Evolutionary conservation across 2,329 filamentous ascomycete species (phyloP).

Genomic region (Pseudocercospora fuligena): DNA sequence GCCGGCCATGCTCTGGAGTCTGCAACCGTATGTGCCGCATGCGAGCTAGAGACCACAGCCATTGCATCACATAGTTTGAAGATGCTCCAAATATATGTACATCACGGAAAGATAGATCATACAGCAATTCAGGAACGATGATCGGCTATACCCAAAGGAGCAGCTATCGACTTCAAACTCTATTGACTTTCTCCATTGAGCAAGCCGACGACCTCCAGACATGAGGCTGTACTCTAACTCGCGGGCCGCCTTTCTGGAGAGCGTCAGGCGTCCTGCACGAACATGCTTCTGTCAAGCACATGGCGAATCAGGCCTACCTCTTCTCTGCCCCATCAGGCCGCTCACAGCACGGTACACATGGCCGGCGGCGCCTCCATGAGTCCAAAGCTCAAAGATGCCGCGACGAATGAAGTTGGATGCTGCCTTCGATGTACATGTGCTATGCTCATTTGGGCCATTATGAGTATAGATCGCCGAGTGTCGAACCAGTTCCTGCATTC

Average conservation of each 20-base stretch:
- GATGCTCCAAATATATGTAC: background rate
- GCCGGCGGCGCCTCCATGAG: background rate
- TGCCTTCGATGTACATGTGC: too few species aligned
- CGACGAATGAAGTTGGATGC: background rate
- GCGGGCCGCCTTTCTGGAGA: background rate
- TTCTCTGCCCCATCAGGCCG: background rate
- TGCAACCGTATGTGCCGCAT: too few species aligned
- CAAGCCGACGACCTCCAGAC: background rate
- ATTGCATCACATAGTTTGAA: background rate
- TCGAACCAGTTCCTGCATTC: constrained; percentile 1
- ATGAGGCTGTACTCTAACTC: background rate
- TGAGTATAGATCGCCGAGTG: background rate
- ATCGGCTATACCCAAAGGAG: background rate
- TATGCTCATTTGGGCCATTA: background rate
- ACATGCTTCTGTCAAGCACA: background rate
- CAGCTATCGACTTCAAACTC: background rate
- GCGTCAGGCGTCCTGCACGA: background rate
- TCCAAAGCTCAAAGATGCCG: background rate
- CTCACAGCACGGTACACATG: background rate
- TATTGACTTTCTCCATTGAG: background rate
- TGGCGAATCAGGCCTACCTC: background rate
- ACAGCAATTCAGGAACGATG: background rate
- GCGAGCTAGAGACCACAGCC: too few species aligned
- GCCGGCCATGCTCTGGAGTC: too few species aligned
- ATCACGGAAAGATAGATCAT: background rate